A percentile compares a stretch with the other conserved stretches of the same genome.
phyloP scores from a whole-genome alignment of 371 early-diverging fungal genomes.

The Sporodiniella umbellata region DNA sequence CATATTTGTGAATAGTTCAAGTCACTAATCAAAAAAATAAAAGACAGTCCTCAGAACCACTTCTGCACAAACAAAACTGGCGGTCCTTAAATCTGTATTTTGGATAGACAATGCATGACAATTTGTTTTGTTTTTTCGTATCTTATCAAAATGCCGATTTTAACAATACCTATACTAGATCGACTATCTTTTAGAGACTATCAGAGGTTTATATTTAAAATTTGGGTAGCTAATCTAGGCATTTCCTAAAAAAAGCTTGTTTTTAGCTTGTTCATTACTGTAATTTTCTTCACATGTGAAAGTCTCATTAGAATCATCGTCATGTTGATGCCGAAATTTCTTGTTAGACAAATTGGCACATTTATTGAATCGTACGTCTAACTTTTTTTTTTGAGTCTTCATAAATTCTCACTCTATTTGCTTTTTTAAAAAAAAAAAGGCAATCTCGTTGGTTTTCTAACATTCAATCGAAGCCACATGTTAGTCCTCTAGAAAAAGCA shows the following conservation, averaged over 20 bases:
- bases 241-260: not conserved
- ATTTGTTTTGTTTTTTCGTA: not conserved
- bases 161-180: constrained; percentile 47
- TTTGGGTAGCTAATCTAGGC: not conserved
- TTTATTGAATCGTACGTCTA: constrained; percentile 39
- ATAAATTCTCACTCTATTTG: too few relatives aligned
- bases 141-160: not conserved
- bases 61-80: not conserved
- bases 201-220: constrained; percentile 28
- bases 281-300: constrained; percentile 66
- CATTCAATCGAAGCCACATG: constrained; percentile 47
- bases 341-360: constrained; percentile 42
- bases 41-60: too few relatives aligned
- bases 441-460: constrained; percentile 52
- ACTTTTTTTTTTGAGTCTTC: too few relatives aligned
- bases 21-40: too few relatives aligned
- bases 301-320: constrained; percentile 64
- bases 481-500: constrained; percentile 58
- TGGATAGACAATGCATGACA: not conserved
- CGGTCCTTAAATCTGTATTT: not conserved
- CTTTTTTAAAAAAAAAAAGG: constrained; percentile 26
- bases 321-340: constrained; percentile 54
- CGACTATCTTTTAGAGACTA: constrained; percentile 51
- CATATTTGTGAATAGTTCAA: too few relatives aligned
- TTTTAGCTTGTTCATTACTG: constrained; percentile 53